A percentile compares a stretch with the other conserved stretches of the same genome.
These are phyloP conservation scores for Fusarium sp. DNA, from an alignment of 2,329 filamentous ascomycete species.

Conservation along the genomic window DNA sequence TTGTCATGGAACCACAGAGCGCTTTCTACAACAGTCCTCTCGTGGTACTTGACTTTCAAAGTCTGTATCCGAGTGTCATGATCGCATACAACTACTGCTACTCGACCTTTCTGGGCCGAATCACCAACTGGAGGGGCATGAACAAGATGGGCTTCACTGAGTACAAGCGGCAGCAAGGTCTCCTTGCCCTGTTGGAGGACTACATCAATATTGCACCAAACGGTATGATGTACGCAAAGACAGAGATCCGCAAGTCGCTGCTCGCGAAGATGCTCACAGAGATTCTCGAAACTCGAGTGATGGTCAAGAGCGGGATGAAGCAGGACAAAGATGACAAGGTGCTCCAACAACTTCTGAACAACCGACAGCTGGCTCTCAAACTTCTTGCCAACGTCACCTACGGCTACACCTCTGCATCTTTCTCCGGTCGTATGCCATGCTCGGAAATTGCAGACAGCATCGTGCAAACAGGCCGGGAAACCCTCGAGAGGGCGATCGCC, in stretches of 20 bases:
- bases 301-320: slow-evolving; percentile 99
- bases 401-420: slow-evolving; percentile 96
- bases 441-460: slow-evolving; percentile 98
- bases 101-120: slow-evolving; percentile 91
- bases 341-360: slow-evolving; percentile 89
- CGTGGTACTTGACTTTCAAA: slow-evolving; percentile 94
- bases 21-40: slow-evolving; percentile 92
- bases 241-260: slow-evolving; percentile 87
- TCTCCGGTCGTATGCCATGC: slow-evolving; percentile 97
- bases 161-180: slow-evolving; percentile 79
- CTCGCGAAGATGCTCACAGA: slow-evolving; percentile 97
- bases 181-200: slow-evolving; percentile 83
- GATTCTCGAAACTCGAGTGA: slow-evolving; percentile 93
- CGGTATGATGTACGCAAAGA: slow-evolving; percentile 93
- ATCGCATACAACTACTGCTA: slow-evolving; percentile 99
- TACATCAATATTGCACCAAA: slow-evolving; percentile 94
- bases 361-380: slow-evolving; percentile 92
- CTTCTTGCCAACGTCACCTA: slow-evolving; percentile 99
- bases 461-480: slow-evolving; percentile 95
- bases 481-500: slow-evolving; percentile 91
- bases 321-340: slow-evolving; percentile 88
- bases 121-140: slow-evolving; percentile 86
- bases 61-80: slow-evolving; percentile 96
- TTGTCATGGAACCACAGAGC: slow-evolving; percentile 98
- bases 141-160: slow-evolving; percentile 96